Conservation (phyloP, 805 yeast species). For the Wickerhamomyces queroliae region DNA sequence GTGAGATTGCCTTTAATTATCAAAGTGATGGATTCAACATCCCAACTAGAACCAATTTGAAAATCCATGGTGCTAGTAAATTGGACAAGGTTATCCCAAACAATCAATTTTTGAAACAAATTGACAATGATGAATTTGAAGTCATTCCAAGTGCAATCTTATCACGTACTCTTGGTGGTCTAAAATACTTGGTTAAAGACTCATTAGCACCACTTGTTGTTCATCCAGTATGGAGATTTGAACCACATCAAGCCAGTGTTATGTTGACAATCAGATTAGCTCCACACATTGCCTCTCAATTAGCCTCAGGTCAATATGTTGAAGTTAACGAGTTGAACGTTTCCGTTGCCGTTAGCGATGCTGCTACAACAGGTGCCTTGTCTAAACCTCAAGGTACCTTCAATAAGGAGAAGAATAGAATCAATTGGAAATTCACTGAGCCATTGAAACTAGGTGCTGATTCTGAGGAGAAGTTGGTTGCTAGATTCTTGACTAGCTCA, state of each 20-base stretch:
- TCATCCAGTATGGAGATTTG: conserved; percentile 87
- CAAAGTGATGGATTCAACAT: conserved; percentile 27
- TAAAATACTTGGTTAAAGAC: conserved; percentile 61
- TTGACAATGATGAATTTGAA: conserved; percentile 36
- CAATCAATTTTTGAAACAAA: conserved; percentile 45
- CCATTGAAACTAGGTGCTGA: conserved; percentile 30
- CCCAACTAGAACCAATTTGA: conserved; percentile 39
- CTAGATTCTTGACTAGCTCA: conserved; percentile 77
- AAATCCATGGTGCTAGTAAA: conserved; percentile 34
- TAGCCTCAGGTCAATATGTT: conserved; percentile 32
- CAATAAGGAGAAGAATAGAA: conserved; percentile 77
- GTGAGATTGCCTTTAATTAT: conserved; percentile 83
- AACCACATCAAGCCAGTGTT: conserved; percentile 77
- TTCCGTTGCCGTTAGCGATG: conserved; percentile 54
- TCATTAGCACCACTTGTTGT: conserved; percentile 61
- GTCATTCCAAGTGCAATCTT: conserved; percentile 44
- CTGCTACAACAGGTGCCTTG: conserved; percentile 65
- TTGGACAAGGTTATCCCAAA: conserved; percentile 45
- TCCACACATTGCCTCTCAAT: conserved; percentile 32
- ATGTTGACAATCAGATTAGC: conserved; percentile 63
- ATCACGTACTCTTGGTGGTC: conserved; percentile 69
- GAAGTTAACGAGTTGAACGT: conserved; percentile 33
- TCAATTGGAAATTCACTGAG: conserved; percentile 71
- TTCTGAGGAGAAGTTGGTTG: conserved; percentile 67
- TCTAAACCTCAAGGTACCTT: conserved; percentile 92